These are phyloP conservation scores for Persicaria tinctoria DNA, from an alignment of 148 eudicot genomes.

Conservation along the genomic window DNA sequence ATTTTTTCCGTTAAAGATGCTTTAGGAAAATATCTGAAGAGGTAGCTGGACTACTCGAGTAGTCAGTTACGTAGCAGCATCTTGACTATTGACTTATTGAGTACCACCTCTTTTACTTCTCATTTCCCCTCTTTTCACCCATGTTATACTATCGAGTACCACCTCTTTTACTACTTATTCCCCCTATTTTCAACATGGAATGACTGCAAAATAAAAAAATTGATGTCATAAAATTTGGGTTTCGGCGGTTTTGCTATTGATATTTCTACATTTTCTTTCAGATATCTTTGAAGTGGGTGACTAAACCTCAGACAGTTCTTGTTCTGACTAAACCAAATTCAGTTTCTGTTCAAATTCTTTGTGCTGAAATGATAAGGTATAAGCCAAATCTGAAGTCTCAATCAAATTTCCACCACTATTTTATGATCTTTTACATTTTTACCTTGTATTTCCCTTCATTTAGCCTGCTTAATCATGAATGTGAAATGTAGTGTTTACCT, in stretches of 20 bases:
- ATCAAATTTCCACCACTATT: background rate
- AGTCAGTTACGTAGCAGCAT: background rate
- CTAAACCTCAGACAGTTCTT: conserved; percentile 73
- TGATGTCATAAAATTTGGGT: background rate
- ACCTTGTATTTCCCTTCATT: background rate
- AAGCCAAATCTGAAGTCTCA: background rate
- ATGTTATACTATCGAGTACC: background rate
- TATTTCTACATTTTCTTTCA: conserved; percentile 24
- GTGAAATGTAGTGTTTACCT: background rate
- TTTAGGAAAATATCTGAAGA: background rate
- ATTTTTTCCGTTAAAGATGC: background rate
- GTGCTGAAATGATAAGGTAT: conserved; percentile 83
- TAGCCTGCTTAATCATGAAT: background rate
- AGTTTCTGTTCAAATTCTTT: conserved; percentile 60
- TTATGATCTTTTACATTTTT: background rate
- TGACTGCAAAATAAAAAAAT: background rate
- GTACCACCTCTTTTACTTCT: background rate
- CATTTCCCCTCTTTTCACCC: no score
- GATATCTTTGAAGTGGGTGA: conserved; percentile 96
- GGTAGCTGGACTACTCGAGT: background rate
- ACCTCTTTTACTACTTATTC: background rate
- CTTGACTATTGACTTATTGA: background rate
- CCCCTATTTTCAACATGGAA: background rate
- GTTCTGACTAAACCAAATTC: conserved; percentile 93
- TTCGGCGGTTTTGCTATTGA: background rate